Percentiles rank a stretch among this genome's conserved stretches.
These are phyloP conservation scores for Xylariaceae sp. DNA, from an alignment of 2,329 filamentous ascomycete species.

Conservation along the genomic window DNA sequence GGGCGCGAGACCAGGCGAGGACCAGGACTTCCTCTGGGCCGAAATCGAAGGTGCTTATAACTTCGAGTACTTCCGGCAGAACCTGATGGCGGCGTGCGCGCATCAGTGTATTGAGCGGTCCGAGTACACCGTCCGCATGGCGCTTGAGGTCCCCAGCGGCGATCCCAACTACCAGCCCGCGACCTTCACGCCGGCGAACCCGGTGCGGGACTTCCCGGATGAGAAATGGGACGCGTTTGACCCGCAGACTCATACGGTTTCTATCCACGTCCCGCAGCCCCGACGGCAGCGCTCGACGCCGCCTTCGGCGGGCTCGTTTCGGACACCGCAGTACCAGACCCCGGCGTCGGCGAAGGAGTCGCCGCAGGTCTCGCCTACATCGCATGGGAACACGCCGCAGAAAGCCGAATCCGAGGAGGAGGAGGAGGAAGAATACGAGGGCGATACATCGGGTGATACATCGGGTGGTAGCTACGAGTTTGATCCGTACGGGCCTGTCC, in stretches of 20 bases:
- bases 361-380: too few species aligned
- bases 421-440: too few species aligned
- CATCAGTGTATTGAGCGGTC: constrained; percentile 26
- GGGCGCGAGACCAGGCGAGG: background rate
- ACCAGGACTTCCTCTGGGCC: constrained; percentile 19
- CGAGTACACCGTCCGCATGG: constrained; percentile 18
- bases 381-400: too few species aligned
- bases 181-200: background rate
- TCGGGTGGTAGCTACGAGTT: too few species aligned
- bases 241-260: constrained; percentile 4
- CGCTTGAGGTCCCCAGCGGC: constrained; percentile 28
- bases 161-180: constrained; percentile 16
- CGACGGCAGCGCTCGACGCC: too few species aligned
- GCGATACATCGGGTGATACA: too few species aligned
- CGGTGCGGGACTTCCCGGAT: constrained; percentile 12
- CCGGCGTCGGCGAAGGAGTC: too few species aligned
- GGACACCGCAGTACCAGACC: too few species aligned
- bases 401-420: too few species aligned
- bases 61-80: constrained; percentile 23
- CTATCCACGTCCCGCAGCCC: background rate
- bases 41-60: constrained; percentile 25
- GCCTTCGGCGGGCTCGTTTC: too few species aligned
- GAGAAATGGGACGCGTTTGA: constrained; percentile 19
- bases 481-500: too few species aligned
- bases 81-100: constrained; percentile 24